phyloP scores from a whole-genome alignment of 2,329 filamentous ascomycete species.

The Colletotrichum noveboracense region DNA sequence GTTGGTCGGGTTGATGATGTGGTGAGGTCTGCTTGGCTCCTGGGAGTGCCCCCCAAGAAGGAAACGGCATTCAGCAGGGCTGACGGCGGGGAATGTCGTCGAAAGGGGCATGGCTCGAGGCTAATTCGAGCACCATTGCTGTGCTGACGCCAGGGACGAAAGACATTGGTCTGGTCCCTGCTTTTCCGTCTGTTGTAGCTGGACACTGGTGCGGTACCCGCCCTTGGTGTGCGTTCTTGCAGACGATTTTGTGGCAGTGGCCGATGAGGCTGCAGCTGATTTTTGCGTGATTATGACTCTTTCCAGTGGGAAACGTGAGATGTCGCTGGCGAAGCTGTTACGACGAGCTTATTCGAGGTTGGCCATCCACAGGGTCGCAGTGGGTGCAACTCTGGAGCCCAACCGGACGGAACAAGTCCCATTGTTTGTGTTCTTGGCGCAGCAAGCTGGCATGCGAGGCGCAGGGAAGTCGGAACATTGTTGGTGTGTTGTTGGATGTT shows the following conservation, averaged over 20 bases:
- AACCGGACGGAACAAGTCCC: conserved; percentile 10
- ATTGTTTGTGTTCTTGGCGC: not conserved
- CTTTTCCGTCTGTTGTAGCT: not conserved
- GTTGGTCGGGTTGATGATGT: conserved; percentile 15
- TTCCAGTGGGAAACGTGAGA: conserved; percentile 3
- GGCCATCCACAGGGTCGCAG: conserved; percentile 1
- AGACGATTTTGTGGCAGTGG: conserved; percentile 2
- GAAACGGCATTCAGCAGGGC: conserved; percentile 16
- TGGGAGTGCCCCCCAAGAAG: not conserved
- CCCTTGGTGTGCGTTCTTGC: not conserved
- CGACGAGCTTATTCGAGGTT: conserved; percentile 6
- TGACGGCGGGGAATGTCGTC: not conserved
- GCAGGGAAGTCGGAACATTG: not conserved
- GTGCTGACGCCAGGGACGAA: conserved; percentile 12
- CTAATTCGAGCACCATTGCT: conserved; percentile 14
- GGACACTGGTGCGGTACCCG: not conserved
- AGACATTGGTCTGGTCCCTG: conserved; percentile 3
- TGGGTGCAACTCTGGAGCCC: conserved; percentile 2
- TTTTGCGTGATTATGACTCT: not conserved
- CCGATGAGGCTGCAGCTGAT: not conserved
- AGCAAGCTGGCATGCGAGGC: not conserved
- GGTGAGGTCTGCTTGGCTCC: conserved; percentile 3
- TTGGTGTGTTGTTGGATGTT: not conserved
- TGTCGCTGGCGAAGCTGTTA: not conserved
- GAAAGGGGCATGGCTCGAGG: not conserved